A percentile compares a stretch with the other conserved stretches of the same genome.
phyloP scores from a whole-genome alignment of 495 filamentous ascomycete genomes.

The Pseudoneurospora amorphoporcata region DNA sequence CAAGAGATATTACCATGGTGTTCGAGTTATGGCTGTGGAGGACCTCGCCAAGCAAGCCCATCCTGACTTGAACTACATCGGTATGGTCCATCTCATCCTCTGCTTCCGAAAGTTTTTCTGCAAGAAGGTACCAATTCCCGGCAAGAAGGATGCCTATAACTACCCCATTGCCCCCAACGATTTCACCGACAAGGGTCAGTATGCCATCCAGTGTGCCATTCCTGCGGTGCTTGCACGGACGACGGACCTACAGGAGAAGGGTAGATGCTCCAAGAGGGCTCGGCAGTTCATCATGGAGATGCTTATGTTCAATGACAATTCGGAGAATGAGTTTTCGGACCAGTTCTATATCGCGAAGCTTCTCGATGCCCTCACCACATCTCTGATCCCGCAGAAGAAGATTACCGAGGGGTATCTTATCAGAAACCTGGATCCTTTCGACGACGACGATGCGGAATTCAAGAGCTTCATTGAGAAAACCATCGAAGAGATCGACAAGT shows the following conservation, averaged over 20 bases:
- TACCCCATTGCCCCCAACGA: conserved; percentile 77
- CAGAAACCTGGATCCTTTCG: conserved; percentile 22
- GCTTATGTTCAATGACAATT: conserved; percentile 87
- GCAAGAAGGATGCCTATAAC: conserved; percentile 33
- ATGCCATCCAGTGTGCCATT: conserved; percentile 73
- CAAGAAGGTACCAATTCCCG: conserved; percentile 31
- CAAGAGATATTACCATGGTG: conserved; percentile 82
- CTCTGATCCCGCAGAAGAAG: conserved; percentile 48
- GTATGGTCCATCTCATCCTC: conserved; percentile 71
- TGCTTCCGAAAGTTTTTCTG: conserved; percentile 86
- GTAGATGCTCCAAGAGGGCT: conserved; percentile 63
- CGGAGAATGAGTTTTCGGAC: conserved; percentile 77
- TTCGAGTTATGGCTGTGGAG: conserved; percentile 70
- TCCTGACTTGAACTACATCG: conserved; percentile 59
- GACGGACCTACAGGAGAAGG: conserved; percentile 46
- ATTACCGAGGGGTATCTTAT: conserved; percentile 44
- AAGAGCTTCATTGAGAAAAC: conserved; percentile 54
- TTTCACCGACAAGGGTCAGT: conserved; percentile 73
- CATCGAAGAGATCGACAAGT: conserved; percentile 78
- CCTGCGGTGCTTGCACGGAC: conserved; percentile 68
- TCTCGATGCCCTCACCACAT: conserved; percentile 68
- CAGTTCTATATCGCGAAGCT: conserved; percentile 72
- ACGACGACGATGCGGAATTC: conserved; percentile 30
- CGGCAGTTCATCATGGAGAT: conserved; percentile 78
- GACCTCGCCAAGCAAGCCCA: conserved; percentile 61